Percentiles rank a stretch among this genome's conserved stretches.
These are phyloP conservation scores for Neurospora cerealis DNA, from an alignment of 495 filamentous ascomycete species.

Conservation along the genomic window DNA sequence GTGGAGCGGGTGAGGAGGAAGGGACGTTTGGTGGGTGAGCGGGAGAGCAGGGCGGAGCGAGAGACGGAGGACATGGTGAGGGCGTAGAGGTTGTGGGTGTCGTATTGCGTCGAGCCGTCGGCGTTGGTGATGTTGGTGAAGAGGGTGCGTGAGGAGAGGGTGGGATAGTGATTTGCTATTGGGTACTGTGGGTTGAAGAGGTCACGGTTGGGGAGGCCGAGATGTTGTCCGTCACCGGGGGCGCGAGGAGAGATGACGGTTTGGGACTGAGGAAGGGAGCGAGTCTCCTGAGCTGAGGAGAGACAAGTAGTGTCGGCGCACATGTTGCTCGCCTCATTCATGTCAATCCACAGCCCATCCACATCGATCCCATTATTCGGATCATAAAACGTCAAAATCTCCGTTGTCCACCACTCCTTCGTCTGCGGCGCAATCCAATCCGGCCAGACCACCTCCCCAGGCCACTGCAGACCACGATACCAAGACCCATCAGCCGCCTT, in stretches of 20 bases:
- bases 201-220: conserved; percentile 52
- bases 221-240: conserved; percentile 4
- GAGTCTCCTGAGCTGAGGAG: not conserved
- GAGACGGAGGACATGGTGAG: conserved; percentile 68
- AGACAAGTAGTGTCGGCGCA: conserved; percentile 12
- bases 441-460: conserved; percentile 69
- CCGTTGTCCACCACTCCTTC: conserved; percentile 62
- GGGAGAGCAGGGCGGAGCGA: conserved; percentile 52
- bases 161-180: conserved; percentile 59
- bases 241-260: not conserved
- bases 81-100: conserved; percentile 79
- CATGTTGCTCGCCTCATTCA: conserved; percentile 44
- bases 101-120: conserved; percentile 62
- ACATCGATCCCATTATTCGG: conserved; percentile 59
- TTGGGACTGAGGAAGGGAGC: not conserved
- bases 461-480: conserved; percentile 76
- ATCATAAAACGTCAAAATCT: conserved; percentile 63
- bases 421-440: conserved; percentile 72
- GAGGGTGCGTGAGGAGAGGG: conserved; percentile 59
- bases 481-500: conserved; percentile 51
- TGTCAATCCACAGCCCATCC: conserved; percentile 82
- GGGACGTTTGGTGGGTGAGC: conserved; percentile 54
- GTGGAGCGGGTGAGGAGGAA: conserved; percentile 58
- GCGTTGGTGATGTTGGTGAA: conserved; percentile 65
- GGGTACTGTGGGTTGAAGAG: conserved; percentile 61